Base-by-base conservation (phyloP, 768 basidiomycete genomes). In the Auriscalpium orientale region DNA sequence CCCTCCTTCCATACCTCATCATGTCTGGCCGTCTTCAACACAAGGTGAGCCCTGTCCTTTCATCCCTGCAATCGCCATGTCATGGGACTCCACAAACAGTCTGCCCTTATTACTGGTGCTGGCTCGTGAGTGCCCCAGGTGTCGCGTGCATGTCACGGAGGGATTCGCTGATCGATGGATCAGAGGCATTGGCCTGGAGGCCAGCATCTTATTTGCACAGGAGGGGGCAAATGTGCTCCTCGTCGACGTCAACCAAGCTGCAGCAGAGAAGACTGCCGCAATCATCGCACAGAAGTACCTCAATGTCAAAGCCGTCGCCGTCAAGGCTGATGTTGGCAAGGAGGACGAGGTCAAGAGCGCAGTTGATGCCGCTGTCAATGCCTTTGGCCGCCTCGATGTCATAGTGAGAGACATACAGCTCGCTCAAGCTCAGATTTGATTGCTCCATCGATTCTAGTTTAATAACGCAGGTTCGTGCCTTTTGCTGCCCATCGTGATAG, bases 161-260 rank as follows among this genome's bases (percentile, higher is more conserved):
- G 28, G 28, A 28, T 4, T 28, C 28, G 36, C 50, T 28, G 46
- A 55, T 44, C 54, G 20, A 21, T 37, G 44, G n/a, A 38, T 13
- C 70, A 98, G 95, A 55, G 97, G 97, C 1, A 97, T 99, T 69
- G 97, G 97, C 28, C 81, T 98, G 49, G 94, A 99, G 74, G 89
- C 94, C 0, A 85, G 93, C n/a, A 78, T 98, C 58, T 80, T 98
- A 47, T 99, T 99, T 69, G 95, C 95, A 2, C 80, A 82, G 59
- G 97, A 99, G 70, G 95, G 95, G 22, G 93, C 93, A n/a, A 82
- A 86, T 64, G 84, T 98, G 58, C 68, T 98, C 46, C 81, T 95
- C 46, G 89, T 85, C 36, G 97, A 99, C 69, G 83, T 98, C 69
- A 97, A 94, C 70, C 61, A 84, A 21, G 72, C 77, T 20, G 87